These are phyloP conservation scores for Taphrina deformans DNA, from an alignment of 1,139 yeast genomes.

Conservation along the genomic window DNA sequence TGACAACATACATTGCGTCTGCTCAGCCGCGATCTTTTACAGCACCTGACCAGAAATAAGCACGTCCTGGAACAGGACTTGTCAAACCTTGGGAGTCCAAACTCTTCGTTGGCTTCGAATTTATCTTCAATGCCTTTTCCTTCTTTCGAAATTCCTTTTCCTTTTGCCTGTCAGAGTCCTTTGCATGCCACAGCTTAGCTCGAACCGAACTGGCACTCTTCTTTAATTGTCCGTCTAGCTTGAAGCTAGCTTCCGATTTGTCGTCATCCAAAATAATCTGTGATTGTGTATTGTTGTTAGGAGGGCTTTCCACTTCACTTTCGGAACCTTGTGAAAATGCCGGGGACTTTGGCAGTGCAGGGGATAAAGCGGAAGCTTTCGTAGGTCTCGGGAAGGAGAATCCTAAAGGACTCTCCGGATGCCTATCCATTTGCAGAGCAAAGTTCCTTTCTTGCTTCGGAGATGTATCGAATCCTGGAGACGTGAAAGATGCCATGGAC, in stretches of 20 bases:
- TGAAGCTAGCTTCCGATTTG: constrained; percentile 30
- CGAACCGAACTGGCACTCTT: constrained; percentile 23
- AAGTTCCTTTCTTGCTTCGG: constrained; percentile 9
- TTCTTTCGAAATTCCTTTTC: constrained; percentile 16
- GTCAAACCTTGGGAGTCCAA: not conserved
- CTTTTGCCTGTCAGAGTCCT: constrained; percentile 5
- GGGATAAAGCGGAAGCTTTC: not conserved
- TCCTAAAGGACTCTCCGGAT: constrained; percentile 14
- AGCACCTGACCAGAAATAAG: constrained; percentile 10
- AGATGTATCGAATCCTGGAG: constrained; percentile 28
- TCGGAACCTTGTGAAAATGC: constrained; percentile 15
- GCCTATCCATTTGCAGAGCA: not conserved
- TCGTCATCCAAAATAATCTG: constrained; percentile 24
- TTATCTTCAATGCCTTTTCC: constrained; percentile 1
- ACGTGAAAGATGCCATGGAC: constrained; percentile 65
- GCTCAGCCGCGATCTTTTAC: not conserved
- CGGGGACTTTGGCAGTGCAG: constrained; percentile 10
- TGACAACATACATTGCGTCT: not conserved
- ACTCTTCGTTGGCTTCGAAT: not conserved
- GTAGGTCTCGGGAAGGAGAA: constrained; percentile 27
- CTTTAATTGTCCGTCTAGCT: constrained; percentile 27
- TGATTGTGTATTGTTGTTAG: not conserved
- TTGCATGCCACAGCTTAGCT: constrained; percentile 21
- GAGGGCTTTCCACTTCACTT: constrained; percentile 4
- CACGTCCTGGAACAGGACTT: not conserved